phyloP scores from a whole-genome alignment of 345 rosid genomes.

The Hibiscus syriacus region DNA sequence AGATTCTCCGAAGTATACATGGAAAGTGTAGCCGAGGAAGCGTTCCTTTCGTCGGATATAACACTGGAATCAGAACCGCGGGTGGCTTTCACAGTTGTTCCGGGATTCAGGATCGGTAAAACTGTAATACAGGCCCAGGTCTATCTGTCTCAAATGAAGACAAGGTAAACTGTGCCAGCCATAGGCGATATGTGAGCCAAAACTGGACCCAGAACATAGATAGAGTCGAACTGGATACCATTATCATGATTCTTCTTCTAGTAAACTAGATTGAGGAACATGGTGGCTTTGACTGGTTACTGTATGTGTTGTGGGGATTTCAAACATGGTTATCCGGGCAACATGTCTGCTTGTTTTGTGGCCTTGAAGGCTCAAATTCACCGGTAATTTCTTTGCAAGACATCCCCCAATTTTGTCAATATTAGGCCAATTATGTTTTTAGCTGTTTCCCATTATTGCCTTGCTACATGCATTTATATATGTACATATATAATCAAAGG shows the following conservation, averaged over 20 bases:
- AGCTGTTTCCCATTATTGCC: constrained; percentile 17
- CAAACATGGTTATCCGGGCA: constrained; percentile 6
- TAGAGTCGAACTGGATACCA: constrained; percentile 14
- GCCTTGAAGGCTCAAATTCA: constrained; percentile 8
- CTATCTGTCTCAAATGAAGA: constrained; percentile 33
- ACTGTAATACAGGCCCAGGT: constrained; percentile 67
- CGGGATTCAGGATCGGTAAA: constrained; percentile 79
- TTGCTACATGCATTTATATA: background rate
- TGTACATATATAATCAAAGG: constrained; percentile 11
- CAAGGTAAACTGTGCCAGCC: background rate
- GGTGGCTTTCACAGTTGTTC: constrained; percentile 76
- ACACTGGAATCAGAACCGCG: constrained; percentile 40
- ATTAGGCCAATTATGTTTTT: constrained; percentile 19
- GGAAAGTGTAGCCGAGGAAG: constrained; percentile 72
- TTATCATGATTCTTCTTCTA: background rate
- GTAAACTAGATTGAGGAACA: background rate
- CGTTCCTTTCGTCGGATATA: constrained; percentile 15
- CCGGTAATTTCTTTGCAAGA: constrained; percentile 3
- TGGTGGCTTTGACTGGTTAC: constrained; percentile 6
- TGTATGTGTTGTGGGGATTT: constrained; percentile 7
- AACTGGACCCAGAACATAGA: constrained; percentile 9
- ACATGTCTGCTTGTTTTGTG: constrained; percentile 11
- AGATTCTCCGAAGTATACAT: constrained; percentile 83
- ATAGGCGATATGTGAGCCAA: background rate
- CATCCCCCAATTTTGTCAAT: constrained; percentile 24